Base-by-base conservation (phyloP, 345 rosid genomes). In the Arabidopsis suecica region DNA sequence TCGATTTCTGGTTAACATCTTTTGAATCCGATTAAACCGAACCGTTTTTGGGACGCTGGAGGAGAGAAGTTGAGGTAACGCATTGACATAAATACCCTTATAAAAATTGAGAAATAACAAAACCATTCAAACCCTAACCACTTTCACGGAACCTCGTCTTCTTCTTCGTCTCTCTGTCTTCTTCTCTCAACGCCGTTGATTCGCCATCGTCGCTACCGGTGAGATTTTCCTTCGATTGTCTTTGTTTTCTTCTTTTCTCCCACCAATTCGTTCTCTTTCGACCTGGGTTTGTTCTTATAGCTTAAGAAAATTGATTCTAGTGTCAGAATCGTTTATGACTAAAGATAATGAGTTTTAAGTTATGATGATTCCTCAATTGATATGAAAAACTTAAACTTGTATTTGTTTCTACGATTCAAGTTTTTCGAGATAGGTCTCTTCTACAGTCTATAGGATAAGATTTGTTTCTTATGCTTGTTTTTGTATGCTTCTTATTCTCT, bases 81-180 rank as follows among this genome's bases (percentile, higher is more conserved):
- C 12, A 54, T 30, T 68, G 41, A 77, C 80, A 70, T 56, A 70
- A 55, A 0, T 33, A 69, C 71, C 80, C 80, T 69, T 62, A n/a
- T 1, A 1, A 0, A 54, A 53, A 0, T n/a, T 42, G 55, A 8
- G 57, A 69, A 53, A 68, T 53, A 44, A 61, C 64, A 69, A 69
- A 54, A n/a, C 65, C 57, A 44, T 62, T 76, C 50, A 11, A 76
- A 69, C 70, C 74, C 70, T 50, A 69, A 76, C 32, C 49, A 32
- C 30, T 65, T 56, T 6, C 68, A n/a, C 49, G 38, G 68, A 41
- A 75, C 74, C 13, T 59, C 74, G 8, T 59, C 74, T 34, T 34
- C 71, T 3, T 25, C 65, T 40, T 20, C 50, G 7, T 50, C 36
- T 65, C 44, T 55, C 30, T 40, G 9, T 42, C 23, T 34, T 55